A percentile compares a stretch with the other conserved stretches of the same genome.
Evolutionary conservation across 202 grass and related monocot genomes (phyloP).

Genomic region (Digitaria exilis): DNA sequence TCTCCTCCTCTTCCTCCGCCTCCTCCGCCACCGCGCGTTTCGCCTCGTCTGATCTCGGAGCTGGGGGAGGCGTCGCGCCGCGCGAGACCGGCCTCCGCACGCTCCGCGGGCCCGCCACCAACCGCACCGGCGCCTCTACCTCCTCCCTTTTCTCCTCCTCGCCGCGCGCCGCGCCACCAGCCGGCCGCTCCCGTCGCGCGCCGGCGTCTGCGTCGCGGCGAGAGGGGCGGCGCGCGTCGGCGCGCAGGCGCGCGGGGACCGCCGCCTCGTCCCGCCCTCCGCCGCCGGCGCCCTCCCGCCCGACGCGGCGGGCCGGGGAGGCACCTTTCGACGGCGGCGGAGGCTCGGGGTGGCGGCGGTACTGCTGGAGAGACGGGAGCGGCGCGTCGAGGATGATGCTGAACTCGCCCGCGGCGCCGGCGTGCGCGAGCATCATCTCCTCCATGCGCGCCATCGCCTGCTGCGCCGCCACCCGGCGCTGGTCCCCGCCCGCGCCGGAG

Average conservation of each 20-base stretch:
- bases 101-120: conserved; percentile 4
- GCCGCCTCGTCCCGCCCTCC: background rate
- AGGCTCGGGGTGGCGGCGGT: conserved; percentile 40
- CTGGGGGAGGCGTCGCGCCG: background rate
- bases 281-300: background rate
- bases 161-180: background rate
- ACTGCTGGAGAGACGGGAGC: conserved; percentile 49
- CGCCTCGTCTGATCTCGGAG: background rate
- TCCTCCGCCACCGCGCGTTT: background rate
- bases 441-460: conserved; percentile 53
- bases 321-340: background rate
- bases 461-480: conserved; percentile 38
- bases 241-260: conserved; percentile 27
- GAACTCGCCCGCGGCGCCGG: conserved; percentile 53
- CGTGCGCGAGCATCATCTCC: conserved; percentile 59
- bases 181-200: background rate
- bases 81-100: conserved; percentile 15
- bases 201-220: background rate
- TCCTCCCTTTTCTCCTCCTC: background rate
- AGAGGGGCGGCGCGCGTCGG: conserved; percentile 36
- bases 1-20: conserved; percentile 1
- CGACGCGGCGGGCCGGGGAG: background rate
- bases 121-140: background rate
- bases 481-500: background rate
- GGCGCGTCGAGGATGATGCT: conserved; percentile 60